These are phyloP conservation scores for Saccharum officinarum DNA, from an alignment of 176 grass and related monocot genomes.

Conservation along the genomic window DNA sequence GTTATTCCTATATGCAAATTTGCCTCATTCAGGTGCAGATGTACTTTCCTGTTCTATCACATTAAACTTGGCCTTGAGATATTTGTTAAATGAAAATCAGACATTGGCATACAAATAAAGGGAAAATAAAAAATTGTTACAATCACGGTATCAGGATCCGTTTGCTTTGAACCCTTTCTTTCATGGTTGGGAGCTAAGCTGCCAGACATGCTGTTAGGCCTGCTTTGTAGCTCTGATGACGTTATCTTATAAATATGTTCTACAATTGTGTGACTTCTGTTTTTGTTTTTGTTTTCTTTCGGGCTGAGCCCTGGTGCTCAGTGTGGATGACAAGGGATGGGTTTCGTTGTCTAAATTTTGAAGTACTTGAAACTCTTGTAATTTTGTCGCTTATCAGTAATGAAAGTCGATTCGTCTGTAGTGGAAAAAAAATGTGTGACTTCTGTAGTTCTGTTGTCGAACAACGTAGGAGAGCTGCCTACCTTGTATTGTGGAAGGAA, in stretches of 20 bases:
- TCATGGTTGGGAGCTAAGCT: neutral
- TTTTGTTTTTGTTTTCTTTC: neutral
- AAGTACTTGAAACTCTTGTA: neutral
- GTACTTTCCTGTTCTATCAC: neutral
- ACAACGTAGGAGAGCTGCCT: neutral
- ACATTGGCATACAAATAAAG: neutral
- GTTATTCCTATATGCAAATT: neutral
- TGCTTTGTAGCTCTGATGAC: neutral
- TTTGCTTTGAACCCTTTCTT: neutral
- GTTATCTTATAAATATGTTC: neutral
- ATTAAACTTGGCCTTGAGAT: neutral
- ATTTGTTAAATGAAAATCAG: neutral
- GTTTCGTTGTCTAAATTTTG: neutral
- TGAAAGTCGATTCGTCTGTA: neutral
- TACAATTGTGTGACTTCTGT: neutral
- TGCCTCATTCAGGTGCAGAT: neutral
- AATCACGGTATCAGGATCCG: neutral
- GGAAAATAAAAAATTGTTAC: neutral
- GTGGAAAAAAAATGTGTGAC: neutral
- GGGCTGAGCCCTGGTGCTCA: neutral
- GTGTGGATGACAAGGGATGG: neutral
- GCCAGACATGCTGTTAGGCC: neutral
- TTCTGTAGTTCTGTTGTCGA: neutral
- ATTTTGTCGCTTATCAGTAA: neutral
- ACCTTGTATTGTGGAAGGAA: neutral